Base-by-base conservation (phyloP, 768 basidiomycete species). In the Amanita subjunquillea region DNA sequence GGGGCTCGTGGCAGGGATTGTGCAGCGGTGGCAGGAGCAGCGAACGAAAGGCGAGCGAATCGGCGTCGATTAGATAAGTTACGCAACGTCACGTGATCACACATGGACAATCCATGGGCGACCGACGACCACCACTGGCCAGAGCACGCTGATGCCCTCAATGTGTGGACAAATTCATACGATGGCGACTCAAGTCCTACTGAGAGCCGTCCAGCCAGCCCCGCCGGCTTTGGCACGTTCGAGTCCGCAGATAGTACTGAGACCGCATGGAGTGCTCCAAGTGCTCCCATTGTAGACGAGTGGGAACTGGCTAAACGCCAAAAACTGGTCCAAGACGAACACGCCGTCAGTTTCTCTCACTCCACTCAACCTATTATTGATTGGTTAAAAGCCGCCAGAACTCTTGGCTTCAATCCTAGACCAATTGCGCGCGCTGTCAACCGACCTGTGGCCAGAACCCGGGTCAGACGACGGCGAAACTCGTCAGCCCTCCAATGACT, bases 81-180 rank as follows among this genome's bases (percentile, higher is more conserved):
- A 37, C 27, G 39, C 17, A 51, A 29, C 44, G 34, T 34, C 34
- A 53, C 51, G 51, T 53, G 51, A 39, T 23, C 25, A 20, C 37
- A 39, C 29, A 87, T 87, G 84, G 85, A 87, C 58, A 81, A 89
- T 65, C 81, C 85, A 45, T 90, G 85, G 81, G 78, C 79, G 39
- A 34, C 34, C 13, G 34, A 34, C 34, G 83, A 83, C 64, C 77
- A 80, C 51, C 70, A 72, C 52, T 55, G 59, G 30, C 38, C 51
- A 43, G 69, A 72, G 52, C 80, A 83, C 63, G 73, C 10, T n/a
- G n/a, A 40, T 10, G 38, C 38, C 20, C 74, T 34, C 34, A 13
- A 34, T 13, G 34, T 1, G 4, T 34, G 34, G 34, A 13, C 34
- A 34, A 13, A 4, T 10, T 13, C 34, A 4, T 13, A 34, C 34